Percentiles rank a stretch among this genome's conserved stretches.
phyloP scores from a whole-genome alignment of 2,329 filamentous ascomycete species.

The Sclerotiophoma versabilis region DNA sequence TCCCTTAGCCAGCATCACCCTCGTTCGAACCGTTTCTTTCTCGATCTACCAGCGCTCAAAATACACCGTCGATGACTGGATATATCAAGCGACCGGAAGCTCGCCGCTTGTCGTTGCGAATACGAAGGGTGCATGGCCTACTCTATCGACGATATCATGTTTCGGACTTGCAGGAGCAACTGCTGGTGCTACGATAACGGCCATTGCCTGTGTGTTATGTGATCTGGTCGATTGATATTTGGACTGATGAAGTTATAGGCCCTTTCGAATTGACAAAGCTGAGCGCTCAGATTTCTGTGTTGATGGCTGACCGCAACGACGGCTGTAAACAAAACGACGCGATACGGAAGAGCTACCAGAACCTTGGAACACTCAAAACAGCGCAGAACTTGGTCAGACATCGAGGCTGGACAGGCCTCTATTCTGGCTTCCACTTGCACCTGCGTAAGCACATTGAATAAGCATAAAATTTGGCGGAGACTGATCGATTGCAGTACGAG shows the following conservation, averaged over 20 bases:
- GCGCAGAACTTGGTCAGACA: constrained; percentile 79
- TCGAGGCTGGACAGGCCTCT: constrained; percentile 75
- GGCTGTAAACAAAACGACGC: constrained; percentile 46
- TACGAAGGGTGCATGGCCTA: constrained; percentile 73
- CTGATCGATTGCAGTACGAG: constrained; percentile 66
- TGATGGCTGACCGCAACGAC: constrained; percentile 71
- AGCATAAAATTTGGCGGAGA: not conserved
- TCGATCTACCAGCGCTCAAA: constrained; percentile 82
- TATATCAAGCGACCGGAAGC: constrained; percentile 68
- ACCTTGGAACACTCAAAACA: constrained; percentile 78
- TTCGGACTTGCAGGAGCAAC: constrained; percentile 81
- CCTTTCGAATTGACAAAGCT: constrained; percentile 91
- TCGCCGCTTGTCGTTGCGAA: constrained; percentile 79
- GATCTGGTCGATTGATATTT: not conserved
- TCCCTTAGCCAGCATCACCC: constrained; percentile 79
- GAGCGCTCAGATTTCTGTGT: constrained; percentile 82
- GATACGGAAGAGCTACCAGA: constrained; percentile 68
- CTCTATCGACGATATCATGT: constrained; percentile 74
- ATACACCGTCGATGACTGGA: constrained; percentile 73
- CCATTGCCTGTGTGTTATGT: constrained; percentile 70
- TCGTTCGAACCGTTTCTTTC: constrained; percentile 79
- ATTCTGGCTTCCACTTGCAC: constrained; percentile 82
- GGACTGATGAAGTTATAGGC: constrained; percentile 53
- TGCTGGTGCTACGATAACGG: constrained; percentile 79
- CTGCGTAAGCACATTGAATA: constrained; percentile 63